phyloP scores from a whole-genome alignment of 306 rosid genomes.

The Abrus precatorius region DNA sequence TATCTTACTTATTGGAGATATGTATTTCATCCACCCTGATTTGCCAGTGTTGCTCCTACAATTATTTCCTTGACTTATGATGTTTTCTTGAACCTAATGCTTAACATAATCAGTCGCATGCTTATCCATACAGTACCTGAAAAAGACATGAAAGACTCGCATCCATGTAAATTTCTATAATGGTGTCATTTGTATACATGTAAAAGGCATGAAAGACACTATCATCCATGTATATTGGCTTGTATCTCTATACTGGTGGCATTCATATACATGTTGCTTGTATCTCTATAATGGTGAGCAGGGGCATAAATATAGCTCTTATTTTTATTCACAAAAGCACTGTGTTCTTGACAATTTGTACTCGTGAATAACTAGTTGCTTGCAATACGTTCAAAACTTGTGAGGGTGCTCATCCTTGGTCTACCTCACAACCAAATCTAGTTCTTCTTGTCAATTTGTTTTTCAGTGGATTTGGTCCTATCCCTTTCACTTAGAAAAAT shows the following conservation, averaged over 20 bases:
- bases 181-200: too few relatives aligned
- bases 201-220: constrained; percentile 6
- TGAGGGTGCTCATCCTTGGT: constrained; percentile 29
- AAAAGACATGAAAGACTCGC: constrained; percentile 5
- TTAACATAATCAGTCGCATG: neutral
- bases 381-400: constrained; percentile 7
- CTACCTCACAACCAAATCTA: constrained; percentile 34
- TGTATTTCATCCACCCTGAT: constrained; percentile 24
- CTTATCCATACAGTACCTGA: neutral
- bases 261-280: neutral
- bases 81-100: constrained; percentile 30
- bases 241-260: neutral
- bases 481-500: constrained; percentile 24
- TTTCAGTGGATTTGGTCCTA: constrained; percentile 31
- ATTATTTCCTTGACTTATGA: constrained; percentile 23
- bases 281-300: neutral
- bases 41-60: constrained; percentile 41
- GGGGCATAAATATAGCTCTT: neutral
- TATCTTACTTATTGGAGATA: constrained; percentile 30
- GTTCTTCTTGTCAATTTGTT: constrained; percentile 29
- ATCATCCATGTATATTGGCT: neutral
- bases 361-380: constrained; percentile 27
- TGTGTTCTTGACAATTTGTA: constrained; percentile 16
- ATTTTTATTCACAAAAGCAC: neutral
- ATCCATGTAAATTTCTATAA: neutral